Conservation (phyloP, 2,329 filamentous ascomycete genomes). For the Seiridium unicorne region DNA sequence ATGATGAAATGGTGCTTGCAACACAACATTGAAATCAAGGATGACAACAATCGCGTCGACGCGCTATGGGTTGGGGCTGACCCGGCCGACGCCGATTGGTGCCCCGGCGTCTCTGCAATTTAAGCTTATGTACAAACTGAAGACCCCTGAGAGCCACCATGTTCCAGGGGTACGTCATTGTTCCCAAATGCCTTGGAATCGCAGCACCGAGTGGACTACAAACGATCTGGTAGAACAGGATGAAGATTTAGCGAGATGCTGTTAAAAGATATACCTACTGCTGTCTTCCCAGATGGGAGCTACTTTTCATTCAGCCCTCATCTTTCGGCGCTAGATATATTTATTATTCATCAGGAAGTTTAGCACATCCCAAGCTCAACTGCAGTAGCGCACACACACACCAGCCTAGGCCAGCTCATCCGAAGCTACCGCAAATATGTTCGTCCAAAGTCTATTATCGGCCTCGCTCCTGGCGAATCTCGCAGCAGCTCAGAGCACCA, state of each 20-base stretch:
- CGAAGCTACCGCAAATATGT: background rate
- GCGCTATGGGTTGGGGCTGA: background rate
- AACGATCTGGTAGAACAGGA: no score
- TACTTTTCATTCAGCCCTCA: no score
- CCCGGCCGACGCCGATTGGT: background rate
- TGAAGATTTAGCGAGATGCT: no score
- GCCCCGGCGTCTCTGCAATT: no score
- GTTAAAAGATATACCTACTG: no score
- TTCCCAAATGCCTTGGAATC: background rate
- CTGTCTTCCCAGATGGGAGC: no score
- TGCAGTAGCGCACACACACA: no score
- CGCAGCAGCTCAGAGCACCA: conserved; percentile 20
- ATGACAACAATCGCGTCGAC: background rate
- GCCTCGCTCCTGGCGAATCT: background rate
- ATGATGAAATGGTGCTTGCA: background rate
- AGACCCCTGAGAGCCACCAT: background rate
- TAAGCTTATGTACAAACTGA: background rate
- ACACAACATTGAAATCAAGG: background rate
- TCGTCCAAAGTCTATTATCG: background rate
- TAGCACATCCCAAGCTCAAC: no score
- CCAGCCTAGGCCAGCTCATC: background rate
- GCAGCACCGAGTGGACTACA: background rate
- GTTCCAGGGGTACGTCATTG: background rate
- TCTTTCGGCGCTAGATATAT: no score
- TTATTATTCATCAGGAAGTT: no score